Evolutionary conservation across 108 stramenopile genomes (phyloP).

Genomic region (Fragilaria crotonensis): DNA sequence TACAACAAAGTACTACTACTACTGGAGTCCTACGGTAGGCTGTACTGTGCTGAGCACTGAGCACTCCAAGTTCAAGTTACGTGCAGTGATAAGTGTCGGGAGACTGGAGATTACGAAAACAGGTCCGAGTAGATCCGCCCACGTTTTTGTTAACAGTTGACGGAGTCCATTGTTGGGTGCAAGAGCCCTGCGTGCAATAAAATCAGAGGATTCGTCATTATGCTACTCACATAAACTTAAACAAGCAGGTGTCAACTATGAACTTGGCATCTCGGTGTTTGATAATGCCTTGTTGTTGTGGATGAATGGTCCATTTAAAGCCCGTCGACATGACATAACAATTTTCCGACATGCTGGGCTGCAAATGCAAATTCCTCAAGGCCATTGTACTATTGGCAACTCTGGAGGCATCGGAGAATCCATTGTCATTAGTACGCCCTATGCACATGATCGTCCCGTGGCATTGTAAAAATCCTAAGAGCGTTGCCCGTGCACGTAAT

Average conservation of each 20-base stretch:
- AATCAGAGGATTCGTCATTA: too few species aligned
- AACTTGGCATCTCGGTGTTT: too few species aligned
- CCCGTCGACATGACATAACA: conserved; percentile 20
- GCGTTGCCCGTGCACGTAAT: conserved; percentile 4
- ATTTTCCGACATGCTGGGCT: conserved; percentile 24
- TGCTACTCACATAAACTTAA: too few species aligned
- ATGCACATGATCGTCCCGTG: not conserved
- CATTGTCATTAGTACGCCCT: not conserved
- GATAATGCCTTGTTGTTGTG: too few species aligned
- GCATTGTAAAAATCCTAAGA: conserved; percentile 9
- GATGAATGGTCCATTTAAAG: conserved; percentile 36
- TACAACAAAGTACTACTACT: too few species aligned
- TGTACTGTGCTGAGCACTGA: too few species aligned
- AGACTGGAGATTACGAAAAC: too few species aligned
- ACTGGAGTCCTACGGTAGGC: too few species aligned
- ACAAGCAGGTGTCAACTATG: too few species aligned
- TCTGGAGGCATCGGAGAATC: conserved; percentile 6
- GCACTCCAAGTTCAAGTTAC: too few species aligned
- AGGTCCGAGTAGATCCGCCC: not conserved
- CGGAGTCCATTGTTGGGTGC: conserved; percentile 1
- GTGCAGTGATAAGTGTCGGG: too few species aligned
- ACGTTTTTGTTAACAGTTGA: not conserved
- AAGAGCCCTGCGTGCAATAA: too few species aligned
- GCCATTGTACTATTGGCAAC: conserved; percentile 11
- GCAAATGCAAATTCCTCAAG: not conserved